Conservation (phyloP, 176 grass and related monocot species). For the Carex pumila region DNA sequence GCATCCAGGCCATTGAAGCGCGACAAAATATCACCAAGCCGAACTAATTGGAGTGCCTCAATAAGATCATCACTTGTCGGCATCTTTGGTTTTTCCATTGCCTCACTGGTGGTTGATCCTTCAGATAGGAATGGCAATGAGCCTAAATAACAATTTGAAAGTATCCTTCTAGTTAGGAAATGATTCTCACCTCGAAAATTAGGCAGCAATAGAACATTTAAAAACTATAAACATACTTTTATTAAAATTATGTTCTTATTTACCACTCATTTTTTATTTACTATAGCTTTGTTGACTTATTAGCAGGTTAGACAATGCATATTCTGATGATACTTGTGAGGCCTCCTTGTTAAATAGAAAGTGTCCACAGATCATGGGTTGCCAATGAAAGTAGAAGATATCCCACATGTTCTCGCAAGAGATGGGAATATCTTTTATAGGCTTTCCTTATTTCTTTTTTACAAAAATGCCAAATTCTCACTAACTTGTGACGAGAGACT, state of each 20-base stretch:
- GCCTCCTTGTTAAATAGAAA: background rate
- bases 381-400: background rate
- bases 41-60: constrained; percentile 62
- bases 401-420: background rate
- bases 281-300: background rate
- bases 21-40: constrained; percentile 71
- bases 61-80: constrained; percentile 67
- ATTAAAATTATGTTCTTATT: background rate
- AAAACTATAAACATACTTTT: constrained; percentile 9
- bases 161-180: background rate
- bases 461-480: background rate
- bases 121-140: constrained; percentile 62
- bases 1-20: constrained; percentile 90
- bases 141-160: constrained; percentile 25
- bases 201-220: background rate
- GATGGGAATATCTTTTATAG: background rate
- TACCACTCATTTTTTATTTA: background rate
- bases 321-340: background rate
- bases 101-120: constrained; percentile 31
- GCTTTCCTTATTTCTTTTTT: background rate
- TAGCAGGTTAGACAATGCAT: background rate
- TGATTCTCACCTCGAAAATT: background rate
- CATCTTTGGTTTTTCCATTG: constrained; percentile 35
- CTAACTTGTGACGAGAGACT: background rate
- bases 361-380: background rate